Percentiles rank a stretch among this genome's conserved stretches.
Conservation (phyloP, 23 red algal species). For the Chondrus crispus region DNA sequence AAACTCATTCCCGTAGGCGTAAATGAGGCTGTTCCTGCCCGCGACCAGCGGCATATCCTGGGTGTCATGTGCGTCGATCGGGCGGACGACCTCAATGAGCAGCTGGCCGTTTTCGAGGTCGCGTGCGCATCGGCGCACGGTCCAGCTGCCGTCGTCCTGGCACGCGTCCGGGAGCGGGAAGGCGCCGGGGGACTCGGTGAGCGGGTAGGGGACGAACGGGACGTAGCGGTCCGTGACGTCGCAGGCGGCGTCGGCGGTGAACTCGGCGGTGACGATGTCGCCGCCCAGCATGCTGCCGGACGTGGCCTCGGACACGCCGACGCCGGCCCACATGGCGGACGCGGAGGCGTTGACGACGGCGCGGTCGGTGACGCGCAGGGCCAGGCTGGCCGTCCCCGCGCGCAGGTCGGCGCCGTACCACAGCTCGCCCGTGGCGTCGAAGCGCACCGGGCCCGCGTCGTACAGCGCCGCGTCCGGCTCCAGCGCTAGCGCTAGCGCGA, state of each 20-base stretch:
- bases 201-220: slow-evolving; percentile 43
- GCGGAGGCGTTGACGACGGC: not conserved
- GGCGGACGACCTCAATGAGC: slow-evolving; percentile 41
- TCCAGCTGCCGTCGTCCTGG: slow-evolving; percentile 34
- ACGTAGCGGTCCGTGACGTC: slow-evolving; percentile 49
- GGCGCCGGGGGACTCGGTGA: not conserved
- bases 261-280: slow-evolving; percentile 64
- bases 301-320: slow-evolving; percentile 42
- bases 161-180: slow-evolving; percentile 58
- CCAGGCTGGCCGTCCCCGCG: not conserved
- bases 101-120: not conserved
- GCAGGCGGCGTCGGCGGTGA: not conserved
- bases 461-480: too few relatives aligned
- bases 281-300: slow-evolving; percentile 58
- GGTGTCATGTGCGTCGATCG: slow-evolving; percentile 32
- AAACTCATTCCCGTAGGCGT: slow-evolving; percentile 49
- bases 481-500: not conserved
- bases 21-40: slow-evolving; percentile 29
- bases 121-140: slow-evolving; percentile 11
- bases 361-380: slow-evolving; percentile 28
- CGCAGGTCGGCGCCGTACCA: not conserved
- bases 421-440: not conserved
- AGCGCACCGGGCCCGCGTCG: not conserved
- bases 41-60: slow-evolving; percentile 39
- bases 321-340: slow-evolving; percentile 15